phyloP scores from a whole-genome alignment of 257 asterid species.

The Haberlea rhodopensis region DNA sequence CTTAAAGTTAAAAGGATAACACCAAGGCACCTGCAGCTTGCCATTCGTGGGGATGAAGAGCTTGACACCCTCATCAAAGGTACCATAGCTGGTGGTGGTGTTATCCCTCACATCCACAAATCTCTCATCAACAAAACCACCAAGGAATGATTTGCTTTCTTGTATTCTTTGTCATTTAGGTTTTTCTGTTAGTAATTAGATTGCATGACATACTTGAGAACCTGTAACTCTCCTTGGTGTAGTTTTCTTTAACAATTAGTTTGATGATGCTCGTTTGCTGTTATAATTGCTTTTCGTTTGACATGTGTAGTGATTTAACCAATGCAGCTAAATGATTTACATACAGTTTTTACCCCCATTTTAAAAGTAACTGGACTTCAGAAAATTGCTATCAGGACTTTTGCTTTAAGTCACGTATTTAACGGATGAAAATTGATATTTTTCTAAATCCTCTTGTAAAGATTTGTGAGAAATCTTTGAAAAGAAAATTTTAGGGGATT shows the following conservation, averaged over 20 bases:
- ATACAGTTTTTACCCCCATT: no score
- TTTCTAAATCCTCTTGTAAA: no score
- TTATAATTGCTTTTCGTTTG: background rate
- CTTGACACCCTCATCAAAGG: conserved; percentile 94
- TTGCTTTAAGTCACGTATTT: no score
- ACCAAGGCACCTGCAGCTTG: conserved; percentile 90
- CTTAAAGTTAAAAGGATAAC: conserved; percentile 93
- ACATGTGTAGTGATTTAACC: background rate
- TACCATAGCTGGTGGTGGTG: conserved; percentile 97
- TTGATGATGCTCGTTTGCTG: background rate
- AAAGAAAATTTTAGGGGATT: no score
- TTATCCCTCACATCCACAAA: conserved; percentile 95
- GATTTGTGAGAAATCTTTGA: no score
- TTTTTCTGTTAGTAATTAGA: conserved; percentile 27
- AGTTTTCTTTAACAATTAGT: conserved; percentile 15
- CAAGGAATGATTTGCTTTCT: conserved; percentile 54
- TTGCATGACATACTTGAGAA: conserved; percentile 14
- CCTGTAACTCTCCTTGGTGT: conserved; percentile 18
- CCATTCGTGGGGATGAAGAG: conserved; percentile 96
- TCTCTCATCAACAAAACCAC: conserved; percentile 98
- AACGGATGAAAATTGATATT: no score
- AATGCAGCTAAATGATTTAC: no score
- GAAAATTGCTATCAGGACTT: no score
- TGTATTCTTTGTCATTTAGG: conserved; percentile 21
- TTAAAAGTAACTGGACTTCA: no score